Conservation (phyloP, 2,329 filamentous ascomycete species). For the Aspergillus brunneoviolaceus region DNA sequence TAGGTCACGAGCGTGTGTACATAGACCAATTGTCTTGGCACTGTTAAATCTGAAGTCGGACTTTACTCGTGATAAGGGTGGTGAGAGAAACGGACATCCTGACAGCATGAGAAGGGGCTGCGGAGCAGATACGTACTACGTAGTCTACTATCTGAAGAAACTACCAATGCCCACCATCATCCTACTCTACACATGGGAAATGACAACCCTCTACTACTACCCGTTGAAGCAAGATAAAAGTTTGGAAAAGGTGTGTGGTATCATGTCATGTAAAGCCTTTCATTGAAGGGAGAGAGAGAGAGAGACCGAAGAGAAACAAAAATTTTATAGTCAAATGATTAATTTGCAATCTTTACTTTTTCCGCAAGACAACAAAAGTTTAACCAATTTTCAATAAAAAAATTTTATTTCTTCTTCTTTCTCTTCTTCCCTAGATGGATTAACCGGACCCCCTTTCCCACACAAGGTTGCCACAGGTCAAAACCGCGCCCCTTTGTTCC, state of each 20-base stretch:
- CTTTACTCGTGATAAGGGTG: no score
- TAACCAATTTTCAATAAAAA: neutral
- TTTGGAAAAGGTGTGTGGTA: slow-evolving; percentile 6
- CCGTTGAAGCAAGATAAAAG: neutral
- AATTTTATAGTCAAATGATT: slow-evolving; percentile 15
- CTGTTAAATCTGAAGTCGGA: no score
- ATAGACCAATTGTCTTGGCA: neutral
- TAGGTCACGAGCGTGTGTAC: neutral
- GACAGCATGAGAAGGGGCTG: no score
- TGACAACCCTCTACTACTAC: no score
- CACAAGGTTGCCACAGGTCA: neutral
- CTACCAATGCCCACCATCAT: no score
- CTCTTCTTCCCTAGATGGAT: neutral
- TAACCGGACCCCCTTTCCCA: neutral
- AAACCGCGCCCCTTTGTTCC: neutral
- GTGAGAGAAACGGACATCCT: no score
- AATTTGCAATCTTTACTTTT: slow-evolving; percentile 35
- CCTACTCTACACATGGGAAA: no score
- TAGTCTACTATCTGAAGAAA: no score
- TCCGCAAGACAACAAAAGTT: slow-evolving; percentile 3
- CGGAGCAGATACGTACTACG: no score
- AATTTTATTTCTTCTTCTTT: neutral
- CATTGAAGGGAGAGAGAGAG: slow-evolving; percentile 19
- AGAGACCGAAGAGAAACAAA: neutral
- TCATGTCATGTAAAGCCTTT: slow-evolving; percentile 40